A percentile compares a stretch with the other conserved stretches of the same genome.
These are phyloP conservation scores for Testicularia cyperi DNA, from an alignment of 1,284 basidiomycete genomes.

Conservation along the genomic window DNA sequence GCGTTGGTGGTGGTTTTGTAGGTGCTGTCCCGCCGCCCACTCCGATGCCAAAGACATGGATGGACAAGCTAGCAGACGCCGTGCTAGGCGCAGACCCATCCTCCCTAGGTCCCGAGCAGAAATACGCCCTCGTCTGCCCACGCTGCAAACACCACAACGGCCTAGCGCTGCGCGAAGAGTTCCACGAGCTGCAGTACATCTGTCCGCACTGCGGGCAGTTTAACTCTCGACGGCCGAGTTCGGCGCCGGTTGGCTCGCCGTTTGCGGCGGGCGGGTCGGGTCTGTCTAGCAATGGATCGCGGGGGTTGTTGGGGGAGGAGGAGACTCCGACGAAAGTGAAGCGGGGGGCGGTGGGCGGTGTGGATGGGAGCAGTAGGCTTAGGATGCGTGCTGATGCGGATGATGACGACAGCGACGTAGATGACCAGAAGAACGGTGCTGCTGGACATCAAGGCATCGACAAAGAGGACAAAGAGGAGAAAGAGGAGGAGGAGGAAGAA, in stretches of 20 bases:
- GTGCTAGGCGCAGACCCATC: conserved; percentile 61
- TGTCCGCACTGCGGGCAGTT: conserved; percentile 76
- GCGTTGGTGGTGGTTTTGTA: too few relatives aligned
- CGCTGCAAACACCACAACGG: conserved; percentile 93
- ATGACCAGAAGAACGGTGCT: too few relatives aligned
- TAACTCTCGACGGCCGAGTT: conserved; percentile 64
- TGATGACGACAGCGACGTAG: too few relatives aligned
- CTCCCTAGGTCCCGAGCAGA: conserved; percentile 59
- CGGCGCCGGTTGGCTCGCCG: conserved; percentile 52
- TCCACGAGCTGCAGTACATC: conserved; percentile 80
- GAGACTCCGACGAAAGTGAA: conserved; percentile 26
- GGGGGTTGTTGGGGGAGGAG: too few relatives aligned
- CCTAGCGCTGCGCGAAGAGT: conserved; percentile 81
- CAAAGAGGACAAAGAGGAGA: too few relatives aligned
- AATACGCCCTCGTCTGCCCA: conserved; percentile 89
- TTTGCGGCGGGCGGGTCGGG: too few relatives aligned
- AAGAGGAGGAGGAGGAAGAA: too few relatives aligned
- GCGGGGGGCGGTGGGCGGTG: too few relatives aligned
- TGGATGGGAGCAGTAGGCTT: conserved; percentile 7
- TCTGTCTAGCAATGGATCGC: too few relatives aligned
- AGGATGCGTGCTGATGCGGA: conserved; percentile 20
- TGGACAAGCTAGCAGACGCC: conserved; percentile 62
- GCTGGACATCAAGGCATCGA: too few relatives aligned
- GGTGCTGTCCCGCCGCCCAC: conserved; percentile 1
- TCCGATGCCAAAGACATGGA: conserved; percentile 38